Conservation (phyloP, 169 alveolate species). For the Cryptosporidium canis region DNA sequence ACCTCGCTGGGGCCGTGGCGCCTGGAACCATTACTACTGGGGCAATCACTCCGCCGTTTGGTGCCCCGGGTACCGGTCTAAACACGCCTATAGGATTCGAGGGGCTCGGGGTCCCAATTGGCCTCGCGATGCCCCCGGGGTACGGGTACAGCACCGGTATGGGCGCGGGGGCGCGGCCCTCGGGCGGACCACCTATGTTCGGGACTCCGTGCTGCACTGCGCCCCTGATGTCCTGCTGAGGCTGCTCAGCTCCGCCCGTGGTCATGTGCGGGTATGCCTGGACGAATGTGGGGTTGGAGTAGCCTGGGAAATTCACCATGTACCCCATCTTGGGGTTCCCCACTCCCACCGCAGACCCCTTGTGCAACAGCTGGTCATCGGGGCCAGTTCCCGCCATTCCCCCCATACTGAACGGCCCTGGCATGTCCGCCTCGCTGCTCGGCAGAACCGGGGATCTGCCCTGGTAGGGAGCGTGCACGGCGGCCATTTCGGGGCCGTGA, state of each 20-base stretch:
- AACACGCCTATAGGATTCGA: background rate
- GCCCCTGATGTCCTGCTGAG: background rate
- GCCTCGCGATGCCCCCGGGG: background rate
- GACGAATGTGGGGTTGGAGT: background rate
- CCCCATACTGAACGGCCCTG: background rate
- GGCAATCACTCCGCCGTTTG: background rate
- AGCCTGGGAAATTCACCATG: background rate
- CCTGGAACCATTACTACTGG: constrained; percentile 13
- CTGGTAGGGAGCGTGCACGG: background rate
- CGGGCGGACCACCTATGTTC: background rate
- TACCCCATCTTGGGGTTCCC: background rate
- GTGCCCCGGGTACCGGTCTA: constrained; percentile 11
- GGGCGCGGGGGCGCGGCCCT: too few species aligned
- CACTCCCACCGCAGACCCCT: background rate
- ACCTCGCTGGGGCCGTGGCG: background rate
- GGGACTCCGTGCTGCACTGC: background rate
- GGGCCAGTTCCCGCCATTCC: background rate
- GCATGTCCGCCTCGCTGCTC: background rate
- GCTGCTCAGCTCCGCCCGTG: background rate
- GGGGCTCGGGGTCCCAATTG: background rate
- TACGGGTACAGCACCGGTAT: background rate
- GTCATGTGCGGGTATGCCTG: background rate
- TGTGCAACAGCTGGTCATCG: background rate
- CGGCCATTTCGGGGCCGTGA: background rate
- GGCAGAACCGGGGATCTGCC: background rate